Base-by-base conservation (phyloP, 2,329 filamentous ascomycete species). In the Diplodia scrobiculata region DNA sequence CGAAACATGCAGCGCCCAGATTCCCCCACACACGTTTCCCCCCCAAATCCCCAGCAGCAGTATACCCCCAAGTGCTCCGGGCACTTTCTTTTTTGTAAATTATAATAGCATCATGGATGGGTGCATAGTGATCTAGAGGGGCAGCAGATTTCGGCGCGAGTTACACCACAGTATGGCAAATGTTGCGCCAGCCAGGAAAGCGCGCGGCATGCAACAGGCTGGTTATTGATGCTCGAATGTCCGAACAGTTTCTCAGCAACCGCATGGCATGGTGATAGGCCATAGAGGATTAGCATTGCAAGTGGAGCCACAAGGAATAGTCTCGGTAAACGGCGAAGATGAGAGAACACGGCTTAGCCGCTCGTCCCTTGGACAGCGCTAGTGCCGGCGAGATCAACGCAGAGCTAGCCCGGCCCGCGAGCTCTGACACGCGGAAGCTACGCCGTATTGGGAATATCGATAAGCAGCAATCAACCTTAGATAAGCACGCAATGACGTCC, bases 31-130 rank as follows among this genome's bases (percentile, higher is more conserved):
- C 17, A 11, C 58, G 58, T 19, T 13, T 1, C 0, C 5, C 29
- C 29, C 29, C 29, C 34, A 19, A 41, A 32, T 25, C 55, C 21
- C 25, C 5, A 59, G 55, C 38, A 59, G 55, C 55, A 59, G 55
- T 59, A 59, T 59, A 59, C 55, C 55, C 55, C 55, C 32, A 58
- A 59, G 55, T 59, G 55, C 55, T 2, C 19, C n/a, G 4, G 1
- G 55, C 55, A 32, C 55, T 59, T 47, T 59, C 25, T 59, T 38
- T n/a, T 59, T 59, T 63, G 59, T 63, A 63, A 17, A 63, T 52
- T 11, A 41, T 63, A 63, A 51, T 51, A 51, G 59, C 59, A 63
- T 52, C 59, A n/a, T 36, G 27, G 45, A 63, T 27, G 59, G 17
- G 59, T 51, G 59, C 59, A 63, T 38, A 38, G 48, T 29, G 27